Conservation (phyloP, 2,329 filamentous ascomycete genomes). For the Verticillium nonalfalfae region DNA sequence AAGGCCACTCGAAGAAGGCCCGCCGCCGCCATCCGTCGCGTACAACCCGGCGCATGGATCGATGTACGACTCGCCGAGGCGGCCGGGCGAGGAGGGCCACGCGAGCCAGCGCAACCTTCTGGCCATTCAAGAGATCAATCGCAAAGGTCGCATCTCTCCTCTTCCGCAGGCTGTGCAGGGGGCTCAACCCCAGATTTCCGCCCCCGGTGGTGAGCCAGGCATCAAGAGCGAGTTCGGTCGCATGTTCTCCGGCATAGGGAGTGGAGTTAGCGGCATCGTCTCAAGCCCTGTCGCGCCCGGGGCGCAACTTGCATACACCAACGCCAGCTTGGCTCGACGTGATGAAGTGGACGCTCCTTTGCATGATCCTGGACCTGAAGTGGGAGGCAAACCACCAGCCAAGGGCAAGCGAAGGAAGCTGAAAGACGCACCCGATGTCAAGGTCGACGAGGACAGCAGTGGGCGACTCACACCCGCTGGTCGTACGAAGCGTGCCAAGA, state of each 20-base stretch:
- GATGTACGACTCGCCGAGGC: slow-evolving; percentile 34
- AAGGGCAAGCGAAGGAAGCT: slow-evolving; percentile 61
- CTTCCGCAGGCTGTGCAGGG: slow-evolving; percentile 91
- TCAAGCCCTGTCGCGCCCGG: slow-evolving; percentile 43
- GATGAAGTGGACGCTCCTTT: slow-evolving; percentile 42
- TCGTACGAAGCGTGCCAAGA: slow-evolving; percentile 62
- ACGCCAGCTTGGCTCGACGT: slow-evolving; percentile 37
- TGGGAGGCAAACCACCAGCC: slow-evolving; percentile 29
- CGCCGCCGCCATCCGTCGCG: slow-evolving; percentile 42
- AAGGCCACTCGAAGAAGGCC: slow-evolving; percentile 39
- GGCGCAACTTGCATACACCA: slow-evolving; percentile 39
- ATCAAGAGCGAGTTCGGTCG: slow-evolving; percentile 94
- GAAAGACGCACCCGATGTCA: slow-evolving; percentile 64
- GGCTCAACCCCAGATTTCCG: slow-evolving; percentile 73
- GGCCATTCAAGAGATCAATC: slow-evolving; percentile 74
- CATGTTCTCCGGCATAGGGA: slow-evolving; percentile 89
- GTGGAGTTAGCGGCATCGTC: slow-evolving; percentile 43
- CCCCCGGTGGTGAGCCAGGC: slow-evolving; percentile 73
- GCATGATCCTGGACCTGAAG: slow-evolving; percentile 38
- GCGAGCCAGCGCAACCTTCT: slow-evolving; percentile 51
- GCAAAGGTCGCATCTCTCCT: slow-evolving; percentile 78
- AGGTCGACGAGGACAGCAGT: slow-evolving; percentile 59
- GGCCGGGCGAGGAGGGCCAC: slow-evolving; percentile 36
- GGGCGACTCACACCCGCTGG: slow-evolving; percentile 55
- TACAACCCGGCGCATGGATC: slow-evolving; percentile 38